Percentiles rank a stretch among this genome's conserved stretches.
Evolutionary conservation across 192 early-diverging fungal genomes (phyloP).

Genomic region (Dimargaris cristalligena): DNA sequence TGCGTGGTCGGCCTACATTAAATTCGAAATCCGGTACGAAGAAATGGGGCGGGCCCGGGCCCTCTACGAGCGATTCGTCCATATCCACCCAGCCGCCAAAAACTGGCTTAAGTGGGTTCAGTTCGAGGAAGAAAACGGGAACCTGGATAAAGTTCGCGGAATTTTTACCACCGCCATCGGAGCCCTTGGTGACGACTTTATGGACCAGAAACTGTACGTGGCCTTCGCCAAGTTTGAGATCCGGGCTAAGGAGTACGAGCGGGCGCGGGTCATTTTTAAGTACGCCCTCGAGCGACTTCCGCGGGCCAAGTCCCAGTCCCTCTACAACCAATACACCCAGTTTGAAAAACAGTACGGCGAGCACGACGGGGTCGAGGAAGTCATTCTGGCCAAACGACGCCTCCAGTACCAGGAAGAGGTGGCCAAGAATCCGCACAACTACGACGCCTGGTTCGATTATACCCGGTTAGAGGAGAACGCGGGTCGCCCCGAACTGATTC

Average conservation of each 20-base stretch:
- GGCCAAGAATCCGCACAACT: slow-evolving; percentile 63
- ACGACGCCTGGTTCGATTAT: slow-evolving; percentile 98
- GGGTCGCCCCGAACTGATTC: slow-evolving; percentile 50
- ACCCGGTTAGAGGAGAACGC: slow-evolving; percentile 68
- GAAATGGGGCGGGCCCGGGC: slow-evolving; percentile 66
- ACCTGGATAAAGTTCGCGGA: slow-evolving; percentile 49
- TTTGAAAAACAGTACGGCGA: slow-evolving; percentile 97
- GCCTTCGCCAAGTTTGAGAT: slow-evolving; percentile 95
- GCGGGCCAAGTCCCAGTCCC: slow-evolving; percentile 57
- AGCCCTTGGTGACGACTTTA: slow-evolving; percentile 67
- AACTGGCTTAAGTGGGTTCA: slow-evolving; percentile 95
- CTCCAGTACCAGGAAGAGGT: slow-evolving; percentile 75
- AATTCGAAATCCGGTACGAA: slow-evolving; percentile 78
- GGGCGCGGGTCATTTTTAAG: slow-evolving; percentile 91
- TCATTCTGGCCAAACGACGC: slow-evolving; percentile 74
- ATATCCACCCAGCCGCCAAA: slow-evolving; percentile 75
- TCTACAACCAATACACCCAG: slow-evolving; percentile 86
- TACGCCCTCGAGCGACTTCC: slow-evolving; percentile 82
- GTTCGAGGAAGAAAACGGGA: slow-evolving; percentile 78
- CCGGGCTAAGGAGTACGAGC: slow-evolving; percentile 71
- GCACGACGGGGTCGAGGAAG: slow-evolving; percentile 74
- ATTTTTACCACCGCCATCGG: slow-evolving; percentile 82
- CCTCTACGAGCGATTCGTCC: slow-evolving; percentile 74
- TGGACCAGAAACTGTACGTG: slow-evolving; percentile 89
- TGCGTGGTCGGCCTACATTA: slow-evolving; percentile 89